Evolutionary conservation across 1,284 basidiomycete species (phyloP).

Genomic region (Cutaneotrichosporon sp.): DNA sequence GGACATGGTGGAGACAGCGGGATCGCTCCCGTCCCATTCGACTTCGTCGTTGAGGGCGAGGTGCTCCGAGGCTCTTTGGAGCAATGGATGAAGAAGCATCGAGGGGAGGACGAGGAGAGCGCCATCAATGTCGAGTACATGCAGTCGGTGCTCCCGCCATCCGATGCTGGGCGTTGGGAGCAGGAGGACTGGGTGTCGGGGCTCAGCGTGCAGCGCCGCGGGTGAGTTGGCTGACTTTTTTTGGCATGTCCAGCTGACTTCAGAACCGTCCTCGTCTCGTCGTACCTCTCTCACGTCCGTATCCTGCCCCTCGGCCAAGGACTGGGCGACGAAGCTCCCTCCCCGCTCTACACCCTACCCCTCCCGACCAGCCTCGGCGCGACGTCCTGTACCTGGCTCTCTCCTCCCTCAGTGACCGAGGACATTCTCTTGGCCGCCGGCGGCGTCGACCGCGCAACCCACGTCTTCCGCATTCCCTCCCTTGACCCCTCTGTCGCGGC

Average conservation of each 20-base stretch:
- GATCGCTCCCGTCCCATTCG: constrained; percentile 76
- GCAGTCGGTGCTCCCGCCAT: constrained; percentile 83
- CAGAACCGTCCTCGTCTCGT: constrained; percentile 69
- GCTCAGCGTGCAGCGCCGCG: constrained; percentile 63
- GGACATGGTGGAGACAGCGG: constrained; percentile 51
- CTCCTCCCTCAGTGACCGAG: constrained; percentile 38
- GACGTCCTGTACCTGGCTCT: constrained; percentile 64
- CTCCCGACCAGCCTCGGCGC: constrained; percentile 55
- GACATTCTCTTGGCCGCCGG: constrained; percentile 62
- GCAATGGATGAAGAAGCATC: constrained; percentile 70
- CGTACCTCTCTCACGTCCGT: constrained; percentile 72
- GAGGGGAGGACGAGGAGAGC: constrained; percentile 64
- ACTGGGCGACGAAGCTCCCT: constrained; percentile 16
- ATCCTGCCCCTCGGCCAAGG: constrained; percentile 55
- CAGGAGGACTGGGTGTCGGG: constrained; percentile 94
- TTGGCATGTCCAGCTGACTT: neutral
- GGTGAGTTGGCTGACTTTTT: too few species aligned
- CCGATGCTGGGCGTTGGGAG: constrained; percentile 70
- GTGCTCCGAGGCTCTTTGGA: constrained; percentile 69
- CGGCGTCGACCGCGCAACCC: constrained; percentile 74
- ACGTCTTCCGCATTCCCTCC: constrained; percentile 57
- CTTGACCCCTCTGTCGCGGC: constrained; percentile 38
- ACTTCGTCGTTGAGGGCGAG: constrained; percentile 82
- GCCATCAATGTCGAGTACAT: constrained; percentile 93
- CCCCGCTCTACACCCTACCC: constrained; percentile 39